Conservation (phyloP, 768 basidiomycete genomes). For the Cystofilobasidium ferigula region DNA sequence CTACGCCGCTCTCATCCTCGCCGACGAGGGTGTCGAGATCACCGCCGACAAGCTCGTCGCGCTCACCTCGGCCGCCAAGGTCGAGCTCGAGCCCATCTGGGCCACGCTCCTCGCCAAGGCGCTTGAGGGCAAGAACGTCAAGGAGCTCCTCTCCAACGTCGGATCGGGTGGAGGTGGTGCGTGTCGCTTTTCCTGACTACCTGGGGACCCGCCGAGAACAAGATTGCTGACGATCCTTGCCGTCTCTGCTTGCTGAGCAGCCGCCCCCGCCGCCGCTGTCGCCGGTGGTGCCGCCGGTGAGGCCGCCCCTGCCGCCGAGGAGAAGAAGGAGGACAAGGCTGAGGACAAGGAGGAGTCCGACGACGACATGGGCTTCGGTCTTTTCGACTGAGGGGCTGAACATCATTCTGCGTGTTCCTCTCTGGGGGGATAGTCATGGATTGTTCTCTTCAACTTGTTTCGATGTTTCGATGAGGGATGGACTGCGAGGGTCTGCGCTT, state of each 20-base stretch:
- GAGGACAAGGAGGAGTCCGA: constrained; percentile 59
- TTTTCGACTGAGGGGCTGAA: constrained; percentile 21
- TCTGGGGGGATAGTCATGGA: too few relatives aligned
- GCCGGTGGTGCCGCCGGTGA: constrained; percentile 53
- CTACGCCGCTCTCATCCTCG: constrained; percentile 96
- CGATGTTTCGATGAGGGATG: too few relatives aligned
- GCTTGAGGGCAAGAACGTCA: constrained; percentile 94
- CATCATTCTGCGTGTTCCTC: too few relatives aligned
- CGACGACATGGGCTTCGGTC: constrained; percentile 46
- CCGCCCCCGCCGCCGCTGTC: constrained; percentile 48
- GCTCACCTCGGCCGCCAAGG: constrained; percentile 67
- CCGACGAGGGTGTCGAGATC: constrained; percentile 93
- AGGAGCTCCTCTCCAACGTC: constrained; percentile 87
- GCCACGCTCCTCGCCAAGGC: constrained; percentile 93
- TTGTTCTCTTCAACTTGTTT: too few relatives aligned
- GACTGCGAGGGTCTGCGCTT: too few relatives aligned
- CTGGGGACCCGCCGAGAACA: neutral
- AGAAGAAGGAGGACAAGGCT: constrained; percentile 66
- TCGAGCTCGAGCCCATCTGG: constrained; percentile 95
- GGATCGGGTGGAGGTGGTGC: constrained; percentile 77
- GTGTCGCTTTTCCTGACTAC: neutral
- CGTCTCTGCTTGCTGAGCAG: constrained; percentile 44
- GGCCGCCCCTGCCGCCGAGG: constrained; percentile 50
- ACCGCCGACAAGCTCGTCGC: constrained; percentile 90
- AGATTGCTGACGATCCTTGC: neutral